Evolutionary conservation across 345 rosid species (phyloP).

Genomic region (Citrus medica): DNA sequence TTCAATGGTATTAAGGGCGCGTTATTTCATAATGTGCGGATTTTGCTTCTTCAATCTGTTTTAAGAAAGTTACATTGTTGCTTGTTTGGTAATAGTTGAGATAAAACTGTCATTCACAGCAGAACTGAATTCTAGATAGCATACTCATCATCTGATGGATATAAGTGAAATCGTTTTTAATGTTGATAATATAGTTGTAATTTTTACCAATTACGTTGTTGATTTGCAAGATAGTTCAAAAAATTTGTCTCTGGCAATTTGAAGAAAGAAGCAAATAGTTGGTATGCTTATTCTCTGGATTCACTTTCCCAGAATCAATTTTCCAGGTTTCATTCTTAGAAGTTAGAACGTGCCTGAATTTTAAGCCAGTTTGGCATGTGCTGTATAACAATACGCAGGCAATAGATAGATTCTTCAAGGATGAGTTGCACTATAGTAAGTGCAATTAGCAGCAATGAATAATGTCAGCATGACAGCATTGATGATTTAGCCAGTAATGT

Average conservation of each 20-base stretch:
- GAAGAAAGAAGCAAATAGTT: too few species aligned
- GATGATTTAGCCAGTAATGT: too few species aligned
- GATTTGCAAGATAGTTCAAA: neutral
- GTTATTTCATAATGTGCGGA: neutral
- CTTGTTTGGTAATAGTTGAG: neutral
- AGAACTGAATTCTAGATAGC: neutral
- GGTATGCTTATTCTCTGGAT: too few species aligned
- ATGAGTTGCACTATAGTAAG: neutral
- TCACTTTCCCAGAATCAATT: too few species aligned
- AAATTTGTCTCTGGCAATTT: too few species aligned
- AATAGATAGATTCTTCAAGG: too few species aligned
- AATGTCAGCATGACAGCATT: too few species aligned
- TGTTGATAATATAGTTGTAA: neutral
- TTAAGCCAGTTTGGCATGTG: too few species aligned
- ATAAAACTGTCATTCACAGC: neutral
- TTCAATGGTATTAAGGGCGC: neutral
- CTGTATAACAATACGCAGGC: too few species aligned
- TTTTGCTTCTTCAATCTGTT: neutral
- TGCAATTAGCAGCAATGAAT: too few species aligned
- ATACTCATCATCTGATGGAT: neutral
- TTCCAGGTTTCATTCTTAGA: too few species aligned
- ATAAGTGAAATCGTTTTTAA: neutral
- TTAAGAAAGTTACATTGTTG: neutral
- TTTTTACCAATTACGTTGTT: neutral
- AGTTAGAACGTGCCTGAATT: too few species aligned